Percentiles rank a stretch among this genome's conserved stretches.
phyloP scores from a whole-genome alignment of 2,329 filamentous ascomycete genomes.

The Stagonosporopsis rhizophila region DNA sequence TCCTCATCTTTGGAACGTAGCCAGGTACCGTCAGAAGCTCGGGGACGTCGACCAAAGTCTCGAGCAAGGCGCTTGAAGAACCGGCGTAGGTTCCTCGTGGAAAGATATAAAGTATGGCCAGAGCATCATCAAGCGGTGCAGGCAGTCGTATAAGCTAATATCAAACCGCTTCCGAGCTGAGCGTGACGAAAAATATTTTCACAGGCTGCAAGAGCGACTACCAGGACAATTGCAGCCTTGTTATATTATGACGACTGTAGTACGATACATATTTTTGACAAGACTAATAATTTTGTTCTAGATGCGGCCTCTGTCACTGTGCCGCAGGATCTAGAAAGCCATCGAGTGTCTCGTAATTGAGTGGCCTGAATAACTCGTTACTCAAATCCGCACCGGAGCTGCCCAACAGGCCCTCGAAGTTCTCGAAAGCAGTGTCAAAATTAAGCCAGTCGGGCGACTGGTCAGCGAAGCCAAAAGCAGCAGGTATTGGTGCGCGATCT shows the following conservation, averaged over 20 bases:
- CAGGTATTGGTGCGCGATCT: constrained; percentile 35
- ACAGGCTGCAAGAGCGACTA: neutral
- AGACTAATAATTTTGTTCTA: neutral
- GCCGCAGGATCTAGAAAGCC: constrained; percentile 41
- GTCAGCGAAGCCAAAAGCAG: constrained; percentile 41
- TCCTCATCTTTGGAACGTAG: too few relatives aligned
- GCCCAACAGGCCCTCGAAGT: constrained; percentile 49
- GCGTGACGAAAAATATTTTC: neutral
- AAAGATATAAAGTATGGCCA: too few relatives aligned
- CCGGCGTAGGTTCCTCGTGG: too few relatives aligned
- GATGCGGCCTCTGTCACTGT: constrained; percentile 1
- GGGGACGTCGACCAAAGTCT: too few relatives aligned
- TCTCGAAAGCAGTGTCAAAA: constrained; percentile 51
- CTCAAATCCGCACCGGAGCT: constrained; percentile 49
- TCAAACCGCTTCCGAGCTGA: too few relatives aligned
- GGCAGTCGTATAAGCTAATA: too few relatives aligned
- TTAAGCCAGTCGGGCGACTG: constrained; percentile 50
- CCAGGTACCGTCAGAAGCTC: too few relatives aligned
- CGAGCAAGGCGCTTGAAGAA: too few relatives aligned
- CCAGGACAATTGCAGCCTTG: neutral
- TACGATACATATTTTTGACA: neutral
- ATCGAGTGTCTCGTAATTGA: constrained; percentile 47
- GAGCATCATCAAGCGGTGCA: too few relatives aligned
- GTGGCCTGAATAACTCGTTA: constrained; percentile 47
- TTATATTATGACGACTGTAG: neutral